A percentile compares a stretch with the other conserved stretches of the same genome.
These are phyloP conservation scores for Mycena vulgaris DNA, from an alignment of 768 basidiomycete genomes.

Conservation along the genomic window DNA sequence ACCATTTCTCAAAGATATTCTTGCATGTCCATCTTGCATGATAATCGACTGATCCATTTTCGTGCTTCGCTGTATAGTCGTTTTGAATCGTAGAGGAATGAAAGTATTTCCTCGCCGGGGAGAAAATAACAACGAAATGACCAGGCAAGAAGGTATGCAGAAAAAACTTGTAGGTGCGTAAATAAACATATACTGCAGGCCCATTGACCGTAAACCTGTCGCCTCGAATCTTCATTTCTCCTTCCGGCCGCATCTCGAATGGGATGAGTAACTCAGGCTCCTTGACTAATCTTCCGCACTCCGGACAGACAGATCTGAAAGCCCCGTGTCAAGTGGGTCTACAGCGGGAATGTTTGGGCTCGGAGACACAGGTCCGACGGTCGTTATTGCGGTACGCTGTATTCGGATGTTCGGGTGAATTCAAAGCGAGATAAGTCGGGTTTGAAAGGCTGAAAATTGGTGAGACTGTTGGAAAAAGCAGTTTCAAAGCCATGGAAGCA, in stretches of 20 bases:
- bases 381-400: neutral
- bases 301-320: neutral
- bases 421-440: neutral
- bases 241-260: neutral
- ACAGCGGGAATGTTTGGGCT: slow-evolving; percentile 2
- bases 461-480: slow-evolving; percentile 3
- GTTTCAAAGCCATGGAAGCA: slow-evolving; percentile 6
- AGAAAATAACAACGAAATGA: no score
- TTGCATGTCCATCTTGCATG: neutral
- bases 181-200: neutral
- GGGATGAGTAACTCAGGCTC: neutral
- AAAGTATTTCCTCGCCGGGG: neutral
- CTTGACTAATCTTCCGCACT: neutral
- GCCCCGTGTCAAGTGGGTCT: slow-evolving; percentile 1
- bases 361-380: neutral
- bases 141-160: no score
- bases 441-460: slow-evolving; percentile 1
- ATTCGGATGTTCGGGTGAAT: slow-evolving; percentile 5
- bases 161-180: no score
- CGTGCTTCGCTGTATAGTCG: neutral
- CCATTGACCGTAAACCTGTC: neutral
- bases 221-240: slow-evolving; percentile 1
- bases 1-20: no score
- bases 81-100: neutral
- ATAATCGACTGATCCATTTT: neutral